Evolutionary conservation across 768 basidiomycete species (phyloP).

Genomic region (Boletus tylopilopsis): DNA sequence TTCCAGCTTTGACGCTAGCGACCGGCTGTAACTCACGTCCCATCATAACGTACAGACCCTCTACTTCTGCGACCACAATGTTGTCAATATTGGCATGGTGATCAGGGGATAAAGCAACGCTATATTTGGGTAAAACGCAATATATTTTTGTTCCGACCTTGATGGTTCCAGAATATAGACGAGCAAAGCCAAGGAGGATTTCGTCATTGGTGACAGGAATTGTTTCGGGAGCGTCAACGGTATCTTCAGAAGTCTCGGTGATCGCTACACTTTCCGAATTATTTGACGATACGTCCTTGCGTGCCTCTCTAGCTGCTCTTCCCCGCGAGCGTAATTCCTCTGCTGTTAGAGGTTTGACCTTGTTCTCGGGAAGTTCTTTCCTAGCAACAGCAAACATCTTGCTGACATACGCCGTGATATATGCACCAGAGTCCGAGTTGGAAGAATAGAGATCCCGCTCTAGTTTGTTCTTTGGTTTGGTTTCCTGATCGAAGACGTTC

Average conservation of each 20-base stretch:
- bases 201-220: conserved; percentile 38
- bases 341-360: conserved; percentile 68
- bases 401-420: conserved; percentile 84
- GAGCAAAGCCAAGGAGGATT: conserved; percentile 85
- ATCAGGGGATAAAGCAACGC: conserved; percentile 51
- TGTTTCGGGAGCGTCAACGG: neutral
- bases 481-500: conserved; percentile 55
- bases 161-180: conserved; percentile 89
- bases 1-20: conserved; percentile 80
- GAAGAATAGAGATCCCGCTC: conserved; percentile 81
- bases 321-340: conserved; percentile 78
- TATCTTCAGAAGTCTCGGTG: conserved; percentile 1
- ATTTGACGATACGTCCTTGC: conserved; percentile 31
- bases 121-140: conserved; percentile 87
- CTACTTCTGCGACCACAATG: conserved; percentile 56
- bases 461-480: conserved; percentile 71
- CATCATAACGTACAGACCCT: conserved; percentile 95
- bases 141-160: conserved; percentile 58
- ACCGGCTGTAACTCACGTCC: conserved; percentile 89
- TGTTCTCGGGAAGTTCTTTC: conserved; percentile 83
- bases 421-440: conserved; percentile 51
- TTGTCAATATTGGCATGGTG: conserved; percentile 69
- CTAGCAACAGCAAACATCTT: conserved; percentile 96
- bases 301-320: conserved; percentile 47
- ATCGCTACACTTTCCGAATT: conserved; percentile 12